Base-by-base conservation (phyloP, 2,329 filamentous ascomycete genomes). In the Arthrinium phaeospermum region DNA sequence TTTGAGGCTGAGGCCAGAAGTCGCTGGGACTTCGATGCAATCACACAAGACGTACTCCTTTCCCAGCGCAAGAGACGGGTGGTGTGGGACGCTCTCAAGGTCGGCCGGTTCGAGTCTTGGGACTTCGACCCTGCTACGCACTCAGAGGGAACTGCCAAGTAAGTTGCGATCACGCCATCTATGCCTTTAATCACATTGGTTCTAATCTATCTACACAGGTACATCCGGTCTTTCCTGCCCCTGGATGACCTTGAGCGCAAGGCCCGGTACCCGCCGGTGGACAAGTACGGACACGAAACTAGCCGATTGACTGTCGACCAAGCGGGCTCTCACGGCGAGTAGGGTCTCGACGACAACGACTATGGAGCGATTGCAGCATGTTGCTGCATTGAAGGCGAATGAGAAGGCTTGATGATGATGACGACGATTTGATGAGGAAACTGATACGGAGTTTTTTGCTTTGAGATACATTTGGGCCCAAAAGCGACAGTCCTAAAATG, bases 191-290 rank as follows among this genome's bases (percentile, higher is more conserved):
- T 24, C 14, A 27, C 12, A 64, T 19, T 27, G 3, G 22, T 45
- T 24, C 44, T 67, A 67, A 61, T 19, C 27, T 24, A 6, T 30
- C 73, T 61, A 37, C 37, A 75, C 41, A 93, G 93, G 82, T 97
- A 96, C 82, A 97, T 98, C 78, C 93, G 95, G 72, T 94, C 92
- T 46, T 92, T 93, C 79, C 92, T 95, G 77, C 91, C 93, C 24
- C 89, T 96, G 1, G 94, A 96, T 79, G 92, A 95, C 72, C 86
- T 96, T 8, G 94, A 96, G 85, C 89, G 93, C 71, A 89, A 89
- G 74, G 93, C 94, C 53, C 88, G 94, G 61, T 96, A 87, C 83
- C 94, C 94, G 0, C 83, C 87, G 8, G 90, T 92, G 7, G 89
- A 92, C 79, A 84, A 83, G 57, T 83, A 86, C 71, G 89, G 89